Base-by-base conservation (phyloP, 805 yeast species). In the Candida ascalaphidarum region DNA sequence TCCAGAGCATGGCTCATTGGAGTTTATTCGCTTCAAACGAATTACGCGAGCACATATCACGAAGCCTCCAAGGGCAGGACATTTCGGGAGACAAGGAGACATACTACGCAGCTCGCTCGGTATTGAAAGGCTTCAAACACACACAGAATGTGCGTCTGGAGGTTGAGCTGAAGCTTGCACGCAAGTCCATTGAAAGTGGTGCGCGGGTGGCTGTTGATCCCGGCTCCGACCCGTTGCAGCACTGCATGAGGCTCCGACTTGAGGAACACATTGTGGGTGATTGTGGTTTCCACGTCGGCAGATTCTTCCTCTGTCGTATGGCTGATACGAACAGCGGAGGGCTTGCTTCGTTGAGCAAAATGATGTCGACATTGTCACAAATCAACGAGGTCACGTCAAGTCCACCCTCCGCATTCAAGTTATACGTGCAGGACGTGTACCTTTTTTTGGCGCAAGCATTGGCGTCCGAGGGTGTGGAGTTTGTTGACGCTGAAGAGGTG, bases 371-470 rank as follows among this genome's bases (percentile, higher is more conserved):
- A 7, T 27, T 31, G 23, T 27, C 44, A 2, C 30, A 26, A 21
- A 29, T 34, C 8, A 9, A 25, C 7, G 14, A 23, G 5, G 32
- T 31, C n/a, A 22, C 33, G n/a, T 17, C 18, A 9, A 22, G 30
- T 6, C 34, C 35, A 2, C 48, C 58, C 1, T 48, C 63, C 1
- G 31, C 38, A 3, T 63, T 63, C 46, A 60, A 58, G 26, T 35
- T 63, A 17, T 63, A 60, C 32, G 68, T 63, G 11, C 61, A 61
- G 29, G 68, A 63, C 36, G 58, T 56, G 2, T 55, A 59, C 31
- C 32, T 41, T 15, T 43, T 57, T 48, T 41, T 63, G 25, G 32
- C 34, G 6, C 49, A 48, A 3, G 36, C 54, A 2, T 44, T 62
- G 9, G 32, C 35, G 2, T 35, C 24, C 4, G 51, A 49, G 21